A percentile compares a stretch with the other conserved stretches of the same genome.
Evolutionary conservation across 805 yeast genomes (phyloP).

Genomic region (Schwanniomyces pseudopolymorphus): DNA sequence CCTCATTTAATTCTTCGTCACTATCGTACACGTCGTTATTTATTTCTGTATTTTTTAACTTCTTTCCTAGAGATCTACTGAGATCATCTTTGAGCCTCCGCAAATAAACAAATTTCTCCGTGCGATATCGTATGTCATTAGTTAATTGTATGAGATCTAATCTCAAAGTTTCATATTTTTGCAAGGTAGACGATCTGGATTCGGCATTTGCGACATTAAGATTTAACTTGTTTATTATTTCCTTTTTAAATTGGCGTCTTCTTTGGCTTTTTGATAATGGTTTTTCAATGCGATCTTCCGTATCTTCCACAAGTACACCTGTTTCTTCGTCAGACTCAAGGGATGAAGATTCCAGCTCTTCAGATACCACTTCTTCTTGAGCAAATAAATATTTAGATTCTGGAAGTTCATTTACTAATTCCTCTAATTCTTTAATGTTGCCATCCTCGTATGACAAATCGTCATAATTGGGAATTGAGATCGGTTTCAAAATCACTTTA

Average conservation of each 20-base stretch:
- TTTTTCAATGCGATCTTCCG: constrained; percentile 12
- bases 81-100: constrained; percentile 9
- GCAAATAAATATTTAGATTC: constrained; percentile 28
- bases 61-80: constrained; percentile 1
- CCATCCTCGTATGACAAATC: constrained; percentile 10
- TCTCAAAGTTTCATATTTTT: constrained; percentile 22
- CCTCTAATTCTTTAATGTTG: constrained; percentile 19
- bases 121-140: constrained; percentile 22
- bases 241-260: not conserved
- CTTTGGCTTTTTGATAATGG: not conserved
- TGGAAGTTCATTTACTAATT: constrained; percentile 31
- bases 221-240: not conserved
- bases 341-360: constrained; percentile 3
- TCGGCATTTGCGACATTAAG: not conserved
- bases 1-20: not conserved
- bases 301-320: constrained; percentile 19
- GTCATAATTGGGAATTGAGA: constrained; percentile 24
- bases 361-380: constrained; percentile 7
- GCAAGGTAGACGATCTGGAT: constrained; percentile 4
- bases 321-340: constrained; percentile 4
- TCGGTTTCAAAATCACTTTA: constrained; percentile 22
- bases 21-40: not conserved
- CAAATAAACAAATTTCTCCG: constrained; percentile 30
- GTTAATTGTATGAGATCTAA: constrained; percentile 14
- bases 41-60: not conserved